These are phyloP conservation scores for Debaryomycetaceae sp. DNA, from an alignment of 1,139 yeast species.

Conservation along the genomic window DNA sequence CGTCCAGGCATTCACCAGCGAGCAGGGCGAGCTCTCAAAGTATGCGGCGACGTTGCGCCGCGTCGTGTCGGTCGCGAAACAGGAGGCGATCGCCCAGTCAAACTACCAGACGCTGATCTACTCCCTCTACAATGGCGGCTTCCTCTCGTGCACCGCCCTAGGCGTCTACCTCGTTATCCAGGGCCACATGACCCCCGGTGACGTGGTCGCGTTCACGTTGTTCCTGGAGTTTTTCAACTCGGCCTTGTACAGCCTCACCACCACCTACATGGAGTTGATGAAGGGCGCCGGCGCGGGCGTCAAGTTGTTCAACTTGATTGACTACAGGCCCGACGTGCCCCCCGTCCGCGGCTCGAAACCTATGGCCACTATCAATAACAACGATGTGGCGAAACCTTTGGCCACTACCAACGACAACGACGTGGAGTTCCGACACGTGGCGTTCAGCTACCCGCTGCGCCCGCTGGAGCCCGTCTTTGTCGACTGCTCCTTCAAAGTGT, in stretches of 20 bases:
- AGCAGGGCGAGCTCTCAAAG: slow-evolving; percentile 30
- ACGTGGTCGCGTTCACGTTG: slow-evolving; percentile 38
- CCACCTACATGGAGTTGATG: slow-evolving; percentile 44
- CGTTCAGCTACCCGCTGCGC: slow-evolving; percentile 79
- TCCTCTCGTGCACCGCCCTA: slow-evolving; percentile 33
- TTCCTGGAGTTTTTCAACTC: slow-evolving; percentile 38
- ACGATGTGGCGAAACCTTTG: slow-evolving; percentile 43
- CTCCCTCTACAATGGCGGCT: slow-evolving; percentile 34
- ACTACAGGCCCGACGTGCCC: slow-evolving; percentile 32
- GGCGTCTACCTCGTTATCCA: slow-evolving; percentile 34
- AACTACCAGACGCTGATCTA: slow-evolving; percentile 37
- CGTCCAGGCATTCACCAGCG: slow-evolving; percentile 38
- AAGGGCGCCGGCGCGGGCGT: slow-evolving; percentile 48
- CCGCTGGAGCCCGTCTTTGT: slow-evolving; percentile 63
- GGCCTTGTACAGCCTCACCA: slow-evolving; percentile 39
- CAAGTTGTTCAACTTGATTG: slow-evolving; percentile 36
- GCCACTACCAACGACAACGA: slow-evolving; percentile 39
- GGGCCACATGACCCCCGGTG: slow-evolving; percentile 37
- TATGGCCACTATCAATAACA: slow-evolving; percentile 30
- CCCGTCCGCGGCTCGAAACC: slow-evolving; percentile 31
- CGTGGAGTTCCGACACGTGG: slow-evolving; percentile 55
- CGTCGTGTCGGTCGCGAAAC: slow-evolving; percentile 32
- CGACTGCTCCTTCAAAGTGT: slow-evolving; percentile 48
- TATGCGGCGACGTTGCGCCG: slow-evolving; percentile 30
- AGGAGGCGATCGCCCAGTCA: slow-evolving; percentile 39